A percentile compares a stretch with the other conserved stretches of the same genome.
These are phyloP conservation scores for Chrysoporthe deuterocubensis DNA, from an alignment of 2,329 filamentous ascomycete genomes.

Conservation along the genomic window DNA sequence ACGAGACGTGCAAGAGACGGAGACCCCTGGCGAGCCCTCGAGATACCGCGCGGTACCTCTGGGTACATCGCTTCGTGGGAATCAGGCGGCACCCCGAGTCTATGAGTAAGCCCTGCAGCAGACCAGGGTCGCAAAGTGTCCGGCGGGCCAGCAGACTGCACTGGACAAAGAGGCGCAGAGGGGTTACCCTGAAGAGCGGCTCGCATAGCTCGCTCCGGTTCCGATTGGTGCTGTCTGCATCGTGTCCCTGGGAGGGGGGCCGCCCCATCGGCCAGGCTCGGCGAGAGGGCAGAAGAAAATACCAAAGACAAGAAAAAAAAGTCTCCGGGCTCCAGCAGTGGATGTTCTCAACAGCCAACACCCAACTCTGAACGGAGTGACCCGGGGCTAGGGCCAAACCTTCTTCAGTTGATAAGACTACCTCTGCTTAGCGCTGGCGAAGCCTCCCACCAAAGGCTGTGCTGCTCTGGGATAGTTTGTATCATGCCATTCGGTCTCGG, in stretches of 20 bases:
- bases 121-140: background rate
- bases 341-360: background rate
- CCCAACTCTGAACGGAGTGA: background rate
- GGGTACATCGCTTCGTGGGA: background rate
- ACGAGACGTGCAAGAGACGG: background rate
- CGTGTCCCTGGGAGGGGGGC: background rate
- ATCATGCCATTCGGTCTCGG: background rate
- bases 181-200: background rate
- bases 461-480: background rate
- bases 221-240: background rate
- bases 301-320: background rate
- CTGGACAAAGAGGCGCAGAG: background rate
- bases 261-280: background rate
- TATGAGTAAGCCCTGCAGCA: constrained; percentile 14
- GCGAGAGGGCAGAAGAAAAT: background rate
- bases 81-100: background rate
- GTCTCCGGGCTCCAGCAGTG: background rate
- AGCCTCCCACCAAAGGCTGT: background rate
- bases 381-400: background rate
- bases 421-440: background rate
- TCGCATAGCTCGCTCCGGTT: constrained; percentile 2
- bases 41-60: background rate
- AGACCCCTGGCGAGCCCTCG: background rate
- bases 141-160: background rate
- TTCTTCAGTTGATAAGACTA: constrained; percentile 4